Base-by-base conservation (phyloP, 345 rosid genomes). In the Psidium friedrichsthalianum region DNA sequence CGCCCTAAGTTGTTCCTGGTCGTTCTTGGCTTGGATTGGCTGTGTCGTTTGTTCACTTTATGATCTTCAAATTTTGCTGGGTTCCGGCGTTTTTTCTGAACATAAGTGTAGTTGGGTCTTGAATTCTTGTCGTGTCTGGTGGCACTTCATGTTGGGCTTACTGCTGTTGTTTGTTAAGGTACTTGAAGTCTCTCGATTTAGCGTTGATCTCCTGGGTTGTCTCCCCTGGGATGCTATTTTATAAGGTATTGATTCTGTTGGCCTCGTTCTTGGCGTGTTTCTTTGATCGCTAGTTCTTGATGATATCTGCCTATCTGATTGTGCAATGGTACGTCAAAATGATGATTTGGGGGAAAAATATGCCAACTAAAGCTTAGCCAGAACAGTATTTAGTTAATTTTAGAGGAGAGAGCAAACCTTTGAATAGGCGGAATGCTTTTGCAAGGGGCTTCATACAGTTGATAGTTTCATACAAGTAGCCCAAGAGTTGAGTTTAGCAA, bases 161-260 rank as follows among this genome's bases (percentile, higher is more conserved):
- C 15, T 52, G 42, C 53, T 29, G 18, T 49, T 51, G 29, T 22
- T 42, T 27, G 3, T 61, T 51, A 36, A 96, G 99, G 90, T 96
- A 95, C 90, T 85, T 96, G 87, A 96, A 91, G 82, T 95, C 99
- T 95, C 99, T 14, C 86, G 94, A 15, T 96, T 96, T 54, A 78
- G 86, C 8, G 86, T 94, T 82, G 98, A 96, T 86, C 49, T 94
- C 24, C 91, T 95, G 14, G 95, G 96, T 53, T 95, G 98, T 83
- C 82, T 94, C 80, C 98, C 99, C 27, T 96, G 98, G 99, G 99
- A 96, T 93, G 87, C 87, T 80, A 93, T 96, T 61, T 61, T 95
- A 89, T 87, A 95, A 91, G 95, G 99, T 96, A 85, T 51, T 10
- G 58, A 32, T 51, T 20, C 80, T 36, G 47, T 69, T 0, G 80